Base-by-base conservation (phyloP, 2,329 filamentous ascomycete species). In the Aspergillus carbonarius region DNA sequence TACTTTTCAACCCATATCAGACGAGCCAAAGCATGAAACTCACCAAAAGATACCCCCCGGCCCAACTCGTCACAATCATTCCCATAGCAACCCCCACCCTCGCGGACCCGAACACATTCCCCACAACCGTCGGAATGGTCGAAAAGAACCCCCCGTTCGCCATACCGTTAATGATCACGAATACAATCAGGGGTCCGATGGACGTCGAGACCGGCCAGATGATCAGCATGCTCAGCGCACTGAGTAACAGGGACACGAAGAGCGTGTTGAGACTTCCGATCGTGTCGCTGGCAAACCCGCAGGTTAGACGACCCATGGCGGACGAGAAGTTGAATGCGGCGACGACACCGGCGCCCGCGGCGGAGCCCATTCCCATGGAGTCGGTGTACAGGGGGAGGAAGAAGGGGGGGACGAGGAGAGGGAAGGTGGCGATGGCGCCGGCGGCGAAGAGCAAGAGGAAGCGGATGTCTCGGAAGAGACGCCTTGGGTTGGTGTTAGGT, bases 81-180 rank as follows among this genome's bases (percentile, higher is more conserved):
- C 83, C 80, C 81, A 88, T 85, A 0, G 82, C 84, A 18, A 85
- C 80, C 3, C 80, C 76, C 37, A 85, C 79, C 4, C 82, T 75
- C 1, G 78, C 79, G 3, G 79, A 83, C 1, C 84, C 85, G 72
- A 86, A 87, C 0, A 85, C 79, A 62, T 81, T 85, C 0, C 82
- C 81, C 0, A 88, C 82, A 2, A 85, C 85, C 0, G 85, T 87
- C 0, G 86, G 86, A 78, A 88, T 86, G 0, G 82, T 83, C 1
- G 82, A 81, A 66, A 88, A 88, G 74, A 88, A 88, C 0, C 82
- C 84, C 0, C 86, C 86, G 63, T 87, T 88, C 5, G 82, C 79
- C 37, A 81, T 72, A 0, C 86, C 86, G 61, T 87, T 88, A 20
- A 88, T 72, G 5, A 87, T 74, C 8, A 83, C 83, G 65, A 88